Evolutionary conservation across 139 green algal species (phyloP).

Genomic region (Haematococcus lacustris): DNA sequence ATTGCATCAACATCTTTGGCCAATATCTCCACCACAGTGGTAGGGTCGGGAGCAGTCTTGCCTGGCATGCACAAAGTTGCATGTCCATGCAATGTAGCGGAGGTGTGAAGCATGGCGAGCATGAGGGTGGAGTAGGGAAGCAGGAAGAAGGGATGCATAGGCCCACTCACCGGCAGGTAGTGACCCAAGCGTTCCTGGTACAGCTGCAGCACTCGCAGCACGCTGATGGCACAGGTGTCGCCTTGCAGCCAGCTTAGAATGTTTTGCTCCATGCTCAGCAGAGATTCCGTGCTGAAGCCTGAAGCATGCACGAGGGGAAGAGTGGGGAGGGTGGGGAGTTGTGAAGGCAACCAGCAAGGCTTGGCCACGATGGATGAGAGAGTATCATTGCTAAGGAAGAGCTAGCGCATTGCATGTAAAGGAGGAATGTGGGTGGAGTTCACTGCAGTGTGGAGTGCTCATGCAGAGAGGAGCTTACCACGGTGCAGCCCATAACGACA

Average conservation of each 20-base stretch:
- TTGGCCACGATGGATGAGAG: no score
- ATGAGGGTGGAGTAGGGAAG: background rate
- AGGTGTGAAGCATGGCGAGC: background rate
- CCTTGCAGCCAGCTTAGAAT: constrained; percentile 12
- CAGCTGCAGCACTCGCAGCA: constrained; percentile 64
- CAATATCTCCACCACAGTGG: background rate
- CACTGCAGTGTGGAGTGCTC: background rate
- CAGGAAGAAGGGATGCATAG: background rate
- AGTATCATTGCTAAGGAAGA: background rate
- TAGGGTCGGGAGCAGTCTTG: background rate
- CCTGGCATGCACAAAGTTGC: background rate
- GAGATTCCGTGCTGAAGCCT: constrained; percentile 19
- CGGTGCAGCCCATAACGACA: background rate
- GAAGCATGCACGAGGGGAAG: constrained; percentile 15
- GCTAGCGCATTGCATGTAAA: background rate
- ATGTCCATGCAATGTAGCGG: background rate
- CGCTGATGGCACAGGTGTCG: constrained; percentile 52
- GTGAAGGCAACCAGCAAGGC: background rate
- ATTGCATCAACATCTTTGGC: no score
- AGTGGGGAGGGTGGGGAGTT: background rate
- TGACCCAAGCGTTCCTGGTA: constrained; percentile 71
- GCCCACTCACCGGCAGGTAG: constrained; percentile 24
- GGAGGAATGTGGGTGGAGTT: background rate
- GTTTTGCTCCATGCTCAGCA: constrained; percentile 32
- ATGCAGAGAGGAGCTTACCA: background rate